Base-by-base conservation (phyloP, 352 stramenopile species). In the Blastocystis sp. region DNA sequence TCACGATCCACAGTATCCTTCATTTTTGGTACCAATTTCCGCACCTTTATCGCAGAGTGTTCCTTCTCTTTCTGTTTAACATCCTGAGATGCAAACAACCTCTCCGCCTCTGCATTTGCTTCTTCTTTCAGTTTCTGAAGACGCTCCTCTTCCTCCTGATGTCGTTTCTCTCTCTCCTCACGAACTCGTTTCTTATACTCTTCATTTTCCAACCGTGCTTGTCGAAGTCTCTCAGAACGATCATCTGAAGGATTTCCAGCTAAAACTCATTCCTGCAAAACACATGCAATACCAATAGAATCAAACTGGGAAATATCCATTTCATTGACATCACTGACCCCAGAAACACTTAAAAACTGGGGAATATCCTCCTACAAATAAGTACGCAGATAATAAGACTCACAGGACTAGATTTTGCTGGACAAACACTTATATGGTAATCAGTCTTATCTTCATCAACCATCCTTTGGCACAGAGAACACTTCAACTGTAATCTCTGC, bases 51-150 rank as follows among this genome's bases (percentile, higher is more conserved):
- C 3, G 32, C 63, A n/a, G 42, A 43, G 24, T 69, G 29, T n/a
- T 69, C 12, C 59, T 69, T 69, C 54, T n/a, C 27, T 61, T 61
- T 61, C 19, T 32, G 3, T 12, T 61, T 32, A 3, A 32, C 12
- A 32, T n/a, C 27, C 12, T 61, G 54, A 32, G 27, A n/a, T 14
- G 54, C 42, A 39, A 83, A 42, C 19, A 63, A 12, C 16, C 49
- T 61, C 19, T 27, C 54, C 0, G 71, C 71, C 32, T 83, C 46
- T 29, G 49, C 42, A 27, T 83, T 83, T 29, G 71, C 71, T 37
- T 83, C 58, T 9, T 83, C 51, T 2, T n/a, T n/a, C 27, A 51
- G 11, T 6, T 51, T 66, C 0, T 56, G 14, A 27, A 66, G 32
- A 37, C 46, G 16, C 27, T 83, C 71, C 49, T 63, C 71, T 46